These are phyloP conservation scores for Calocera viscosa DNA, from an alignment of 768 basidiomycete genomes.

Conservation along the genomic window DNA sequence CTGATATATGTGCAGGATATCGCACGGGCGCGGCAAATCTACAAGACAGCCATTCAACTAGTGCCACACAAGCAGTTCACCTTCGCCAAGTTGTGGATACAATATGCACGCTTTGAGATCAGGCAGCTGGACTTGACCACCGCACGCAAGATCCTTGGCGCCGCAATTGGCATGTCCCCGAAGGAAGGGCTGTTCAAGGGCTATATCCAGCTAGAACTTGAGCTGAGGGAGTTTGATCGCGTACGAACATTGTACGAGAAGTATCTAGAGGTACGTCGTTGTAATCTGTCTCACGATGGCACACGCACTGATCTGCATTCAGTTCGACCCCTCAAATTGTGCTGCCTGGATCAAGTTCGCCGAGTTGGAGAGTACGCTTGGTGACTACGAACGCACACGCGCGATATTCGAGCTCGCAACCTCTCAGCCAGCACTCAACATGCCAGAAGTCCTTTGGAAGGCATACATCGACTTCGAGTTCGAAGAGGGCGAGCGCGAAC, in stretches of 20 bases:
- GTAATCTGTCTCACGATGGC: background rate
- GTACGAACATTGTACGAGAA: conserved; percentile 87
- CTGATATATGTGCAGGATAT: conserved; percentile 48
- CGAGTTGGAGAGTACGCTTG: conserved; percentile 75
- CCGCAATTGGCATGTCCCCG: conserved; percentile 88
- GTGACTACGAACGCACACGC: conserved; percentile 77
- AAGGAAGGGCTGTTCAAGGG: conserved; percentile 93
- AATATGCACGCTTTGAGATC: conserved; percentile 86
- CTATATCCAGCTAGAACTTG: conserved; percentile 87
- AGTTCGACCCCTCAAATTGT: conserved; percentile 82
- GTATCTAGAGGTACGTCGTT: conserved; percentile 63
- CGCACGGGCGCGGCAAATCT: conserved; percentile 75
- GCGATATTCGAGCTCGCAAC: conserved; percentile 90
- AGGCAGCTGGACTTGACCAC: conserved; percentile 67
- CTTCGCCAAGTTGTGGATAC: conserved; percentile 91
- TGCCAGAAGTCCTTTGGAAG: conserved; percentile 92
- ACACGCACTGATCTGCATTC: conserved; percentile 18
- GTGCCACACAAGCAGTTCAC: conserved; percentile 96
- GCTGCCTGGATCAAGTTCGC: conserved; percentile 94
- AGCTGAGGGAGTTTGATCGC: conserved; percentile 91
- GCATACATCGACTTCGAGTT: conserved; percentile 95
- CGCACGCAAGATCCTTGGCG: conserved; percentile 80
- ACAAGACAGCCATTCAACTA: conserved; percentile 74
- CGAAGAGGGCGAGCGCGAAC: conserved; percentile 81
- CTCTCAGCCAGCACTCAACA: conserved; percentile 69